Conservation (phyloP, 2,329 filamentous ascomycete genomes). For the Leptographium procerum region DNA sequence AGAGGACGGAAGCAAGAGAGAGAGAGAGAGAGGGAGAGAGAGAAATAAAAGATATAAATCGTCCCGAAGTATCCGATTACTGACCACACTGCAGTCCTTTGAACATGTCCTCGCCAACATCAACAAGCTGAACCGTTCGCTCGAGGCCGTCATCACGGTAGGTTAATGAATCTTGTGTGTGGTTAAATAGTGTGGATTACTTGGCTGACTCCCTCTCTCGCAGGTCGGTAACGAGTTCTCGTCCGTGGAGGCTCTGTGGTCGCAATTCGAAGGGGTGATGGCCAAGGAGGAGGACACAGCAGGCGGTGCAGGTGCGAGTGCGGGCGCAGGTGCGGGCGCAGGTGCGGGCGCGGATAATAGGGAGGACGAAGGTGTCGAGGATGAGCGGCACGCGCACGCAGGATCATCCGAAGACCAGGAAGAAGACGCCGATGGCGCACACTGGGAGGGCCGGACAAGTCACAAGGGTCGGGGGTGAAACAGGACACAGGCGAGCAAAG, state of each 20-base stretch:
- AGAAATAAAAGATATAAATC: no score
- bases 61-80: neutral
- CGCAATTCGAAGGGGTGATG: constrained; percentile 95
- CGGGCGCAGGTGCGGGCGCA: neutral
- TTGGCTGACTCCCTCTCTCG: neutral
- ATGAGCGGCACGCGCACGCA: neutral
- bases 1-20: no score
- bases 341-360: neutral
- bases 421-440: neutral
- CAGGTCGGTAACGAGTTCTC: constrained; percentile 92
- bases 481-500: neutral
- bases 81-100: constrained; percentile 41
- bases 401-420: neutral
- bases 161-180: constrained; percentile 16
- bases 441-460: neutral
- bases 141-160: constrained; percentile 86
- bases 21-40: neutral
- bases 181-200: neutral
- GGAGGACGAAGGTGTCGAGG: neutral
- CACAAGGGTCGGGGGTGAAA: neutral
- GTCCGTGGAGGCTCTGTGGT: constrained; percentile 95
- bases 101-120: constrained; percentile 92
- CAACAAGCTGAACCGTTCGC: constrained; percentile 83
- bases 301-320: neutral
- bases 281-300: constrained; percentile 38